Evolutionary conservation across 345 rosid species (phyloP).

Genomic region (Ceriops zippeliana): DNA sequence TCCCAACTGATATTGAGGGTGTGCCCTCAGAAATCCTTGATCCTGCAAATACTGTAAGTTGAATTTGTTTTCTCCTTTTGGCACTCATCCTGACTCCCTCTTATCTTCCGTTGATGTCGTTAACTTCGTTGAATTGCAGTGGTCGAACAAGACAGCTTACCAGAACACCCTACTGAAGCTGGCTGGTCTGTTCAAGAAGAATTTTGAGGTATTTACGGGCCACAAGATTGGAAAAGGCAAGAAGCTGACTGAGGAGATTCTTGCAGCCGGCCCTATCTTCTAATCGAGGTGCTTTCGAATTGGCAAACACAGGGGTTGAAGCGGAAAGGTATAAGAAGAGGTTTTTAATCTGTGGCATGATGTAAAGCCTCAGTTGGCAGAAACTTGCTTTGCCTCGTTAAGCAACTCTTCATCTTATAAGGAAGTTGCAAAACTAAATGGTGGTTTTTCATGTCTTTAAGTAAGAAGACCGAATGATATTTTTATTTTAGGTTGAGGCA

Average conservation of each 20-base stretch:
- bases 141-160: conserved; percentile 81
- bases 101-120: background rate
- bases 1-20: conserved; percentile 72
- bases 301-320: background rate
- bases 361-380: background rate
- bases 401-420: background rate
- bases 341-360: background rate
- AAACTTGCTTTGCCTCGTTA: background rate
- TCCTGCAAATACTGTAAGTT: conserved; percentile 69
- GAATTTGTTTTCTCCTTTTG: background rate
- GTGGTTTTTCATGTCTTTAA: background rate
- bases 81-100: background rate
- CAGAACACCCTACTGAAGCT: conserved; percentile 66
- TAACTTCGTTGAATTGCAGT: conserved; percentile 37
- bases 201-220: conserved; percentile 66
- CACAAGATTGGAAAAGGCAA: conserved; percentile 72
- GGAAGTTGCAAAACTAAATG: background rate
- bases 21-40: conserved; percentile 84
- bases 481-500: too few relatives aligned
- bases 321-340: background rate
- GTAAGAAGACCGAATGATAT: too few relatives aligned
- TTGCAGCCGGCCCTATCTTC: conserved; percentile 77
- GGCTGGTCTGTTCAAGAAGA: conserved; percentile 79
- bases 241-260: conserved; percentile 76
- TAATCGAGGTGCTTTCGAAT: conserved; percentile 18